phyloP scores from a whole-genome alignment of 768 basidiomycete genomes.

The Saitozyma sp. region DNA sequence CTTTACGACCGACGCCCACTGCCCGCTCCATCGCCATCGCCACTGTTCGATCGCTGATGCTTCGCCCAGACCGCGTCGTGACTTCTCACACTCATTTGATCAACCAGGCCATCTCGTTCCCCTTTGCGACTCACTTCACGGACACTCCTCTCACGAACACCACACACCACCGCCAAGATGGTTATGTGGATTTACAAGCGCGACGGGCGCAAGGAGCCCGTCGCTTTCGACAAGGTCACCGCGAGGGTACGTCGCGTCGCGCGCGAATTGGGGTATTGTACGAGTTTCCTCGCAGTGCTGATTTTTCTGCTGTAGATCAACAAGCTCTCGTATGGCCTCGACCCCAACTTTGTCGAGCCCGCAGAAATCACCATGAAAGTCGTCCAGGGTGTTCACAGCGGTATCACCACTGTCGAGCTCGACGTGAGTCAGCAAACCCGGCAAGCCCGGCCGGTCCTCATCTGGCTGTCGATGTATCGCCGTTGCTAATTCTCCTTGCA shows the following conservation, averaged over 20 bases:
- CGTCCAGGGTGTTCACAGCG: slow-evolving; percentile 26
- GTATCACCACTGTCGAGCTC: slow-evolving; percentile 97
- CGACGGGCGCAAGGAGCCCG: slow-evolving; percentile 49
- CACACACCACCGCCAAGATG: slow-evolving; percentile 27
- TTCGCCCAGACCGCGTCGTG: neutral
- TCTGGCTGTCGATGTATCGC: neutral
- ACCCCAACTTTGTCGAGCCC: slow-evolving; percentile 85
- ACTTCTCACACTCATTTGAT: slow-evolving; percentile 2
- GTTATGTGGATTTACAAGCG: slow-evolving; percentile 51
- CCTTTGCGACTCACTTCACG: neutral
- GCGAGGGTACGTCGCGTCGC: slow-evolving; percentile 5
- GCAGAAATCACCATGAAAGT: slow-evolving; percentile 64
- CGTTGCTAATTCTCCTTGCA: slow-evolving; percentile 43
- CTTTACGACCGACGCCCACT: too few species aligned
- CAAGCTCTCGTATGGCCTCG: slow-evolving; percentile 89
- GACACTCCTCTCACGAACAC: too few species aligned
- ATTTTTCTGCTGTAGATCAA: slow-evolving; percentile 36
- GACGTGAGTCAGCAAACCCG: slow-evolving; percentile 66
- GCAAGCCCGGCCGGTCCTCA: neutral
- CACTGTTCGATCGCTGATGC: too few species aligned
- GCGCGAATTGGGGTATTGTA: neutral
- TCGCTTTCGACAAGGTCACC: slow-evolving; percentile 52
- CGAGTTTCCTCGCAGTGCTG: neutral
- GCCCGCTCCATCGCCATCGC: too few species aligned
- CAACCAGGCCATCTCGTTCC: neutral